phyloP scores from a whole-genome alignment of 257 asterid genomes.

The Haberlea rhodopensis region DNA sequence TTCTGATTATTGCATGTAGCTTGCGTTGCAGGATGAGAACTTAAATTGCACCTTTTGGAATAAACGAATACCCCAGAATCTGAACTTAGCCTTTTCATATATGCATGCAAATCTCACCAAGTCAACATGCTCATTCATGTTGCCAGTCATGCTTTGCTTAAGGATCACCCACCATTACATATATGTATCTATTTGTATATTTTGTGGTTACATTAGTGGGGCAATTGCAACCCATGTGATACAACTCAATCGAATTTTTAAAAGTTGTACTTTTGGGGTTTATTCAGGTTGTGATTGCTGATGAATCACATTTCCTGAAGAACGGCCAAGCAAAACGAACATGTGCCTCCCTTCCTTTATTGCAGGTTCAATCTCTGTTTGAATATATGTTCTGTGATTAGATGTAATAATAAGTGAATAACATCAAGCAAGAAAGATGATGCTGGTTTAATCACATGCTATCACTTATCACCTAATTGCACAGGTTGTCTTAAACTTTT shows the following conservation, averaged over 20 bases:
- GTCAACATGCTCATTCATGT: slow-evolving; percentile 9
- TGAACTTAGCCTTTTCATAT: slow-evolving; percentile 18
- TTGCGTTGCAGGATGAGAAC: slow-evolving; percentile 2
- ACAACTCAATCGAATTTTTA: slow-evolving; percentile 21
- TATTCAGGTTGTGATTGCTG: slow-evolving; percentile 85
- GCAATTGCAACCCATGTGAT: slow-evolving; percentile 8
- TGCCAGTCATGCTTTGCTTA: slow-evolving; percentile 8
- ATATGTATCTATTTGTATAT: not conserved
- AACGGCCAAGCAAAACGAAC: slow-evolving; percentile 96
- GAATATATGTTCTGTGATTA: slow-evolving; percentile 5
- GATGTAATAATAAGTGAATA: slow-evolving; percentile 1
- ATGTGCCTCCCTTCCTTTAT: slow-evolving; percentile 69
- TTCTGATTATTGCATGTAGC: not conserved
- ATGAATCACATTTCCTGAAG: slow-evolving; percentile 96
- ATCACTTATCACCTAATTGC: slow-evolving; percentile 18
- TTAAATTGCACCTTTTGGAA: slow-evolving; percentile 8
- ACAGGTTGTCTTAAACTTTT: slow-evolving; percentile 11
- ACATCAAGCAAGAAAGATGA: slow-evolving; percentile 11
- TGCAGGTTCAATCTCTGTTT: slow-evolving; percentile 58
- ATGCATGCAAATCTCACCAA: slow-evolving; percentile 4
- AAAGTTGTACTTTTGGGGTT: slow-evolving; percentile 19
- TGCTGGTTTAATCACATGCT: not conserved
- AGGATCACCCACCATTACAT: not conserved
- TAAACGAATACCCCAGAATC: not conserved
- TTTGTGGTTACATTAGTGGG: slow-evolving; percentile 7